phyloP scores from a whole-genome alignment of 108 stramenopile genomes.

The Craspedostauros australis region DNA sequence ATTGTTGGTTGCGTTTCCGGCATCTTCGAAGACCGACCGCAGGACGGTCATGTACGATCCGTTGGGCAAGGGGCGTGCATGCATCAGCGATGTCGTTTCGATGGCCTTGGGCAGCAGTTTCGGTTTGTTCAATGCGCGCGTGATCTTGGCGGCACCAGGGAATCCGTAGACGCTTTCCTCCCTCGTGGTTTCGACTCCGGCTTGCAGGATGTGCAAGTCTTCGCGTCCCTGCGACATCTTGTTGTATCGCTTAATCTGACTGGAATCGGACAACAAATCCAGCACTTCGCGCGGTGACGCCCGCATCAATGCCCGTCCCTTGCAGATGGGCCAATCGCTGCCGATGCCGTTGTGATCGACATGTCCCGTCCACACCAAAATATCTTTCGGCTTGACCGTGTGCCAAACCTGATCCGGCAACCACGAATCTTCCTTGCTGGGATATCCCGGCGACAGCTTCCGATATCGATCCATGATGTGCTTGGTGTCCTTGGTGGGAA shows the following conservation, averaged over 20 bases:
- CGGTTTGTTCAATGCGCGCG: slow-evolving; percentile 39
- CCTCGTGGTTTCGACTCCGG: slow-evolving; percentile 24
- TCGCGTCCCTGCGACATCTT: slow-evolving; percentile 55
- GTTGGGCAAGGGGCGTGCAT: slow-evolving; percentile 32
- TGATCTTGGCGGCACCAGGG: slow-evolving; percentile 47
- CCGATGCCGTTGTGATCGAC: slow-evolving; percentile 23
- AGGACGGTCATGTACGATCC: slow-evolving; percentile 47
- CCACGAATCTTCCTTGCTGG: slow-evolving; percentile 6
- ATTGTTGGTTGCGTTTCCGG: slow-evolving; percentile 11
- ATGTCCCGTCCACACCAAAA: slow-evolving; percentile 31
- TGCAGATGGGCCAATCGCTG: slow-evolving; percentile 47
- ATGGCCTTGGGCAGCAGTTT: slow-evolving; percentile 38
- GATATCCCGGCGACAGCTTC: background rate
- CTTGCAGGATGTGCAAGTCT: slow-evolving; percentile 36
- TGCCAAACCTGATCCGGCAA: slow-evolving; percentile 22
- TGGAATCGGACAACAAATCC: slow-evolving; percentile 49
- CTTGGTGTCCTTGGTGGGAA: slow-evolving; percentile 41
- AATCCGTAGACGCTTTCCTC: slow-evolving; percentile 24
- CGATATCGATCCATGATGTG: slow-evolving; percentile 24
- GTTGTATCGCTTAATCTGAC: slow-evolving; percentile 46
- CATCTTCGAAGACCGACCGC: slow-evolving; percentile 56
- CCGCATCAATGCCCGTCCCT: slow-evolving; percentile 43
- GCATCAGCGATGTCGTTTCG: slow-evolving; percentile 41
- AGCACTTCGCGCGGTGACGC: slow-evolving; percentile 35
- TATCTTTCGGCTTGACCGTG: slow-evolving; percentile 7